These are phyloP conservation scores for Lotmaria passim DNA, from an alignment of 208 protist species.

Conservation along the genomic window DNA sequence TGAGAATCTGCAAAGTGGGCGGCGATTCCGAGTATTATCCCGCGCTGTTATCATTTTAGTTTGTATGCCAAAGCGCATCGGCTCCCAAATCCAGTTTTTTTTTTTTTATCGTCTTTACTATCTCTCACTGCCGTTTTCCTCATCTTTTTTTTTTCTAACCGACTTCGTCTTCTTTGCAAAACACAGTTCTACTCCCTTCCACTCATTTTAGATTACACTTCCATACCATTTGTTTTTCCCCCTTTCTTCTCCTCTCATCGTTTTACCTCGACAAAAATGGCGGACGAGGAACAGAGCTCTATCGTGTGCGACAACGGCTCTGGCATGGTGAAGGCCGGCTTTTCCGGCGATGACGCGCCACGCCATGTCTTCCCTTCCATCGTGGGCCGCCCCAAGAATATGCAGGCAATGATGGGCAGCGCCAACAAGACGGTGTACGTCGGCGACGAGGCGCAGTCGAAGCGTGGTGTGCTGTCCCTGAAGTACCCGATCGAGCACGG, in stretches of 20 bases:
- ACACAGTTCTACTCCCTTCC: no score
- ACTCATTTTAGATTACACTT: background rate
- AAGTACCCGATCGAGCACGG: slow-evolving; percentile 96
- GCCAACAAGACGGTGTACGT: slow-evolving; percentile 96
- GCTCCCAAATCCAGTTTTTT: no score
- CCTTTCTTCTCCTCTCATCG: no score
- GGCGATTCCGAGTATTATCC: no score
- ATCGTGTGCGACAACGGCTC: slow-evolving; percentile 91
- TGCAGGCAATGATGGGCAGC: slow-evolving; percentile 95
- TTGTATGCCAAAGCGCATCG: no score
- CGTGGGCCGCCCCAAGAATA: slow-evolving; percentile 95
- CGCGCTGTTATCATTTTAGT: no score
- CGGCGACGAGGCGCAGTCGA: slow-evolving; percentile 95
- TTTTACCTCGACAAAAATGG: slow-evolving; percentile 58
- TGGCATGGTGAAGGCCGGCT: slow-evolving; percentile 95
- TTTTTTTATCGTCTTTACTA: no score
- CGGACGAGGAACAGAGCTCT: slow-evolving; percentile 70
- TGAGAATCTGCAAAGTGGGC: no score
- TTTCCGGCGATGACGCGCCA: slow-evolving; percentile 97
- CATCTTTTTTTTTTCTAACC: no score
- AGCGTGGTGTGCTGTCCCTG: slow-evolving; percentile 93
- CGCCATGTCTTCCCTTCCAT: slow-evolving; percentile 96
- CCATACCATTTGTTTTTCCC: no score
- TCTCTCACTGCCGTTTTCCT: no score
- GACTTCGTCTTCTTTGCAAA: no score